phyloP scores from a whole-genome alignment of 1,284 basidiomycete genomes.

The Apiotrichum brassicae region DNA sequence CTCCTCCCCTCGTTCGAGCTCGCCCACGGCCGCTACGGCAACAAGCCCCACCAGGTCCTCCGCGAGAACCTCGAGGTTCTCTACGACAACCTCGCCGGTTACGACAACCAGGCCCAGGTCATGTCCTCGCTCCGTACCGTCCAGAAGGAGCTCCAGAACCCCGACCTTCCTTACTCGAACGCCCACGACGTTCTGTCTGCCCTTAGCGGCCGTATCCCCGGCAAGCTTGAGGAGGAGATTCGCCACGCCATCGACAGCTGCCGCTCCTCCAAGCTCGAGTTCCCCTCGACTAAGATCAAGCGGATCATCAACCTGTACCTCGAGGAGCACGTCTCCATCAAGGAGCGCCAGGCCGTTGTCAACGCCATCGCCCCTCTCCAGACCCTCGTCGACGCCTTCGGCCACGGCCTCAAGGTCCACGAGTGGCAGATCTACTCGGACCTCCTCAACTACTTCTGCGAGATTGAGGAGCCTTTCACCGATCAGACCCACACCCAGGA shows the following conservation, averaged over 20 bases:
- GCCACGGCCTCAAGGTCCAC: conserved; percentile 77
- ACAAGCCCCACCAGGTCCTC: conserved; percentile 85
- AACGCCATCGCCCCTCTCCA: conserved; percentile 65
- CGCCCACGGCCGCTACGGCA: conserved; percentile 73
- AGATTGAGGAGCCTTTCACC: conserved; percentile 87
- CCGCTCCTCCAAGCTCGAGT: conserved; percentile 69
- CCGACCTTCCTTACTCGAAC: conserved; percentile 86
- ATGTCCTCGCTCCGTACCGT: conserved; percentile 40
- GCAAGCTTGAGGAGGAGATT: conserved; percentile 81
- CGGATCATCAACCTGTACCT: conserved; percentile 69
- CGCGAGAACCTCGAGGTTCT: conserved; percentile 70
- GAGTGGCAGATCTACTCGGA: conserved; percentile 56
- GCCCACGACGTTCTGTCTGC: conserved; percentile 76
- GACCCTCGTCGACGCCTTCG: conserved; percentile 74
- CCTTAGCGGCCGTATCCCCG: conserved; percentile 87
- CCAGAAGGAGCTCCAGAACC: conserved; percentile 54
- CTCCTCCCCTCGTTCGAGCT: conserved; percentile 79
- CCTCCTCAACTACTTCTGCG: conserved; percentile 46
- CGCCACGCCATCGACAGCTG: conserved; percentile 71
- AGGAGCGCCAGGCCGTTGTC: conserved; percentile 71
- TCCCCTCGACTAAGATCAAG: conserved; percentile 60
- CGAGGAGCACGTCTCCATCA: conserved; percentile 69
- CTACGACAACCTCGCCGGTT: conserved; percentile 88
- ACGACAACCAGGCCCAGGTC: conserved; percentile 67
- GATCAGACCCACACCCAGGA: conserved; percentile 69